Evolutionary conservation across 768 basidiomycete species (phyloP), one percentile per base, ranked within the genome.

Genomic region (Lactifluus subvellereus): DNA sequence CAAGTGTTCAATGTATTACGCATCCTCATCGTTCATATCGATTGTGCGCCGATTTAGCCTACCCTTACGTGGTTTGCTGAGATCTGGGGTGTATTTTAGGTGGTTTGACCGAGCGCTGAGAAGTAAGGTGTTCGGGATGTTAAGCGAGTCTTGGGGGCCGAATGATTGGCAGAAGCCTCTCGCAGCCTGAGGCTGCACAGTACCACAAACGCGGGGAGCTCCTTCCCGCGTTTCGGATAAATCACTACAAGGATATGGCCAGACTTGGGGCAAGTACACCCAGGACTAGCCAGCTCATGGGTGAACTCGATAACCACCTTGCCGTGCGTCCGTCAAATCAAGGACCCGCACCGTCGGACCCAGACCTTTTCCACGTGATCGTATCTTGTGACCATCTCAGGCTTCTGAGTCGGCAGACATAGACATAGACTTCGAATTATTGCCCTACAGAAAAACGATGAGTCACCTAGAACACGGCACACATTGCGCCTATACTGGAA

Each of bases 91-190:
- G 18, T 22, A 27, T 50, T n/a, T 40, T 33, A 13, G 32, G 40
- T n/a, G 6, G 16, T 27, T 13, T 50, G 38, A 57, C 57, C 60
- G 60, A 57, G 49, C 55, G 42, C 61, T 45, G 40, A 32, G 55
- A 51, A 37, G 43, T 3, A 13, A n/a, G 30, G 27, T 40, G 13
- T 16, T 47, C 43, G 13, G 51, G 30, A 35, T 40, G n/a, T 40
- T 33, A 11, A 51, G 40, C 35, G 54, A 56, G 16, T 32, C 45
- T 22, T 45, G 20, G 4, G 42, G 18, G 50, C 27, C 27, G 27
- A 11, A n/a, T 20, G n/a, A 45, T 40, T 57, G 27, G 13, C 33
- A 52, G 37, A 57, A 5, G 16, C 7, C n/a, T n/a, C n/a, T 50
- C 45, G n/a, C 50, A n/a, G 52, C 32, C 1, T n/a, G 18, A n/a